Evolutionary conservation across 192 early-diverging fungal genomes (phyloP).

Genomic region (Entomortierella beljakovae): DNA sequence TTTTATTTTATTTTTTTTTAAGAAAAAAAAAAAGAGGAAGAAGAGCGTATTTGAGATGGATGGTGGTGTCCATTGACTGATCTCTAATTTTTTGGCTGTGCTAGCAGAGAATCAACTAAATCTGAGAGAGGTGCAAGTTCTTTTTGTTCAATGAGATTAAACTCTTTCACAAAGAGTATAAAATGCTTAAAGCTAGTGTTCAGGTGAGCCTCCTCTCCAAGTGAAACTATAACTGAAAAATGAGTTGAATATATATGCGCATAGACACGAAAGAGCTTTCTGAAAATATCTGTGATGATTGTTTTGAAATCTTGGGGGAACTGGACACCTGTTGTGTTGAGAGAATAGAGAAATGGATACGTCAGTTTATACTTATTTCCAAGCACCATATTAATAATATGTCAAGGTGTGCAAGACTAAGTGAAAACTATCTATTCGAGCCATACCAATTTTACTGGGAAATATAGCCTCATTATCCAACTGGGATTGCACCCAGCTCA

Average conservation of each 20-base stretch:
- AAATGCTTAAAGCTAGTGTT: conserved; percentile 97
- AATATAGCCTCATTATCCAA: conserved; percentile 91
- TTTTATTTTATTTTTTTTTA: background rate
- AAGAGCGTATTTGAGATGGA: background rate
- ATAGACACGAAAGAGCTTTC: conserved; percentile 91
- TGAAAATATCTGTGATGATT: conserved; percentile 81
- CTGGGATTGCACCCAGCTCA: conserved; percentile 85
- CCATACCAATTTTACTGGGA: conserved; percentile 79
- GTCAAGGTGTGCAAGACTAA: background rate
- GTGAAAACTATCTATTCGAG: background rate
- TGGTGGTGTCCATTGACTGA: background rate
- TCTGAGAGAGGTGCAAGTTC: conserved; percentile 83
- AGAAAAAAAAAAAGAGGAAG: background rate
- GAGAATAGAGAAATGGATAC: background rate
- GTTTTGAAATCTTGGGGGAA: conserved; percentile 82
- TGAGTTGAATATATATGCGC: conserved; percentile 95
- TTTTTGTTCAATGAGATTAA: conserved; percentile 86
- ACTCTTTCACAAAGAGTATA: conserved; percentile 90
- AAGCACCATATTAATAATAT: background rate
- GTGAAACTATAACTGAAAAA: conserved; percentile 75
- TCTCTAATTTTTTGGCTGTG: conserved; percentile 41
- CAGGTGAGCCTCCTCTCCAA: conserved; percentile 89
- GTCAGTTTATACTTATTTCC: background rate
- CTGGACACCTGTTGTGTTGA: conserved; percentile 54
- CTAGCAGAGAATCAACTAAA: conserved; percentile 62